Percentiles rank a stretch among this genome's conserved stretches.
These are phyloP conservation scores for Pugionium dolabratum DNA, from an alignment of 345 rosid genomes.

Conservation along the genomic window DNA sequence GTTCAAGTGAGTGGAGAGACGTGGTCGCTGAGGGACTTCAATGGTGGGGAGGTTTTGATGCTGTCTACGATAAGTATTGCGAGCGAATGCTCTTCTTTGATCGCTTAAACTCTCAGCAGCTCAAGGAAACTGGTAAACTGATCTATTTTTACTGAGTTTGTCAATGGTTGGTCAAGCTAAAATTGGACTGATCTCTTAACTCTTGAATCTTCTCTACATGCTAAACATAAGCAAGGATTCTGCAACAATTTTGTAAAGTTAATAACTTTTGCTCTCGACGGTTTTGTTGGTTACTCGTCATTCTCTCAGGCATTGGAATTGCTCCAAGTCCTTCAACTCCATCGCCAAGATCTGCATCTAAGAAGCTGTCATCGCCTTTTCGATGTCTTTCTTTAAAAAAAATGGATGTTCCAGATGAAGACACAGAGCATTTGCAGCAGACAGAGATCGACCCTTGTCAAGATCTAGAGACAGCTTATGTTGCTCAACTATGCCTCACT, in stretches of 20 bases:
- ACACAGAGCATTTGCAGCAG: slow-evolving; percentile 56
- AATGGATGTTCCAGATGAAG: slow-evolving; percentile 72
- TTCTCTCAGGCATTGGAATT: slow-evolving; percentile 45
- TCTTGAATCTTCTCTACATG: slow-evolving; percentile 2
- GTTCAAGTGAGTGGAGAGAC: slow-evolving; percentile 79
- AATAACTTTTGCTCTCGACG: not conserved
- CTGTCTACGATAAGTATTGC: slow-evolving; percentile 80
- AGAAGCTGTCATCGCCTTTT: slow-evolving; percentile 80
- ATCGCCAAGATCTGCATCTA: slow-evolving; percentile 77
- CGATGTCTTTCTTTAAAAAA: slow-evolving; percentile 81
- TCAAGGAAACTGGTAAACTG: slow-evolving; percentile 60
- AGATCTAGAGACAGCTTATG: slow-evolving; percentile 84
- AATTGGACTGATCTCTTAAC: slow-evolving; percentile 1
- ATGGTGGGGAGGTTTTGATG: slow-evolving; percentile 98
- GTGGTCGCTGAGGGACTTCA: slow-evolving; percentile 84
- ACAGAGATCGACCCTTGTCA: slow-evolving; percentile 51
- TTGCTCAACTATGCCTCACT: slow-evolving; percentile 90
- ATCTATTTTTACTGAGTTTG: not conserved
- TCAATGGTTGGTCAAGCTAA: slow-evolving; percentile 13
- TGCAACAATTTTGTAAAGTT: not conserved
- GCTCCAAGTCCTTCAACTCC: slow-evolving; percentile 59
- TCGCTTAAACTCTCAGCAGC: slow-evolving; percentile 66
- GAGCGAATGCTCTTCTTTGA: slow-evolving; percentile 88
- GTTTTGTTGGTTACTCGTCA: slow-evolving; percentile 4
- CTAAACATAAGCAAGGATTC: not conserved